A percentile compares a stretch with the other conserved stretches of the same genome.
Conservation (phyloP, 1,284 basidiomycete species). For the Ceratobasidium sp. region DNA sequence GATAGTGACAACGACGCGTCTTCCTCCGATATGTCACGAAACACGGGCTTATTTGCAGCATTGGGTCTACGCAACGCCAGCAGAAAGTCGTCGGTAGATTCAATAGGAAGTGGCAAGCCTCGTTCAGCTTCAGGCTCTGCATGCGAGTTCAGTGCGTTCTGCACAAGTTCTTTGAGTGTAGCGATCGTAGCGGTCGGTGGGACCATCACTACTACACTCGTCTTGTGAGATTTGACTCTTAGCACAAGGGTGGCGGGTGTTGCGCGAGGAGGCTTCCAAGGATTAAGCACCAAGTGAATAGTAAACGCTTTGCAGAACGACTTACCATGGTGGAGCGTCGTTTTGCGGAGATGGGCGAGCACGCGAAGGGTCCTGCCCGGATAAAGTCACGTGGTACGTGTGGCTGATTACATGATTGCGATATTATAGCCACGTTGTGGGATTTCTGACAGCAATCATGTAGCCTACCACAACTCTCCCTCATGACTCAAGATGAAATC, state of each 20-base stretch:
- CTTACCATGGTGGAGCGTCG: constrained; percentile 16
- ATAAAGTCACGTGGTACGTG: constrained; percentile 24
- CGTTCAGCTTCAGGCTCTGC: constrained; percentile 6
- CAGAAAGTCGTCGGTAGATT: constrained; percentile 20
- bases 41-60: background rate
- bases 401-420: constrained; percentile 14
- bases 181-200: constrained; percentile 18
- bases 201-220: constrained; percentile 30
- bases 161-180: constrained; percentile 31
- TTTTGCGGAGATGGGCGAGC: background rate
- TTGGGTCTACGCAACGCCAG: constrained; percentile 5
- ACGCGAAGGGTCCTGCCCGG: constrained; percentile 1
- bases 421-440: constrained; percentile 29
- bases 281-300: background rate
- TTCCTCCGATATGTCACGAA: constrained; percentile 29
- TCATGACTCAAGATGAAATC: background rate
- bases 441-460: background rate
- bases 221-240: constrained; percentile 33
- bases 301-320: background rate
- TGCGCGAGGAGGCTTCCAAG: constrained; percentile 16
- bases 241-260: constrained; percentile 18
- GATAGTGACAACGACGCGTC: constrained; percentile 9
- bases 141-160: constrained; percentile 28
- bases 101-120: constrained; percentile 26
- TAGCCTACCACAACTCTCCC: background rate